Conservation (phyloP, 495 filamentous ascomycete species). For the Aspergillus kassunensis region DNA sequence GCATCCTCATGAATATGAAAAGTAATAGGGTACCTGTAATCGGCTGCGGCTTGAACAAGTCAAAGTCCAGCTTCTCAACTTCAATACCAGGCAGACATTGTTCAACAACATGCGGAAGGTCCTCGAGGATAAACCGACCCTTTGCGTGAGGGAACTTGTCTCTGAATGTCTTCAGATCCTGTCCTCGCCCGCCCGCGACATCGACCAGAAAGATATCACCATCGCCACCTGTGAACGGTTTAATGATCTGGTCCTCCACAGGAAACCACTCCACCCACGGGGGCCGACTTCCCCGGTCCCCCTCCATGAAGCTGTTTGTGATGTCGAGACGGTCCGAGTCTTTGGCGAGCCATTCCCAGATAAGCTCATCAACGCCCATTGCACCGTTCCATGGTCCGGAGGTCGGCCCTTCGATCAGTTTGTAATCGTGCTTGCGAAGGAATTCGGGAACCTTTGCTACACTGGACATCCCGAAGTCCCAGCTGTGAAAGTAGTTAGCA, state of each 20-base stretch:
- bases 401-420: conserved; percentile 8
- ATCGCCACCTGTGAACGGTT: conserved; percentile 10
- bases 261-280: conserved; percentile 34
- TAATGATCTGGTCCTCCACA: conserved; percentile 18
- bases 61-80: conserved; percentile 35
- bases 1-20: neutral
- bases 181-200: conserved; percentile 45
- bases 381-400: conserved; percentile 15
- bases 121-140: conserved; percentile 42
- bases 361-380: conserved; percentile 3
- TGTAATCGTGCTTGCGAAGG: conserved; percentile 12
- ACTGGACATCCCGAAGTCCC: conserved; percentile 12
- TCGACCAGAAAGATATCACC: conserved; percentile 44
- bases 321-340: neutral
- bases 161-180: conserved; percentile 38
- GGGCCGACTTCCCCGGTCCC: conserved; percentile 15
- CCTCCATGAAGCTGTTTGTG: conserved; percentile 27
- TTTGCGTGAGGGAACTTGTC: conserved; percentile 15
- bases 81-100: conserved; percentile 22
- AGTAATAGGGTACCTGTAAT: conserved; percentile 16
- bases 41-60: conserved; percentile 33
- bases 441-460: conserved; percentile 20
- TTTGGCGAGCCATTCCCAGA: conserved; percentile 26
- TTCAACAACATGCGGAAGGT: conserved; percentile 37
- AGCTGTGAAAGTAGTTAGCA: conserved; percentile 3